Evolutionary conservation across 495 filamentous ascomycete genomes (phyloP).

Genomic region (Lichina pygmaea): DNA sequence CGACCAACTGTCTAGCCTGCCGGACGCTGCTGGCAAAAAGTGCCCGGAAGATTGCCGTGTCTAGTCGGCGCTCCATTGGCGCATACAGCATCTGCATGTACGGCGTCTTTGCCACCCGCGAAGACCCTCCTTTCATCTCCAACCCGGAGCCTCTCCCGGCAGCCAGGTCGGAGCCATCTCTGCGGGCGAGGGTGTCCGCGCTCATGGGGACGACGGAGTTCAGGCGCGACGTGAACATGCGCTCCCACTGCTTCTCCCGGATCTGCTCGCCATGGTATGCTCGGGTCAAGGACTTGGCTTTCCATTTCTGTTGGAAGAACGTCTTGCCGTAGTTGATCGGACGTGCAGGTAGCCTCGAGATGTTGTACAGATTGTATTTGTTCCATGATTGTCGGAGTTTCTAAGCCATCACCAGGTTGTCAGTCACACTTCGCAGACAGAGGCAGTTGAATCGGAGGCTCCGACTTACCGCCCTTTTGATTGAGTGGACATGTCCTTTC

Average conservation of each 20-base stretch:
- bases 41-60: constrained; percentile 74
- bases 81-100: constrained; percentile 87
- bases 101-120: constrained; percentile 24
- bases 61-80: constrained; percentile 68
- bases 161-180: constrained; percentile 59
- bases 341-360: constrained; percentile 20
- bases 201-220: constrained; percentile 69
- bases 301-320: constrained; percentile 97
- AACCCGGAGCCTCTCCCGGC: constrained; percentile 58
- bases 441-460: no score
- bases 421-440: no score
- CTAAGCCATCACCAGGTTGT: constrained; percentile 15
- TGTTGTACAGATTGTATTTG: constrained; percentile 88
- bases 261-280: constrained; percentile 89
- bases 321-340: constrained; percentile 17
- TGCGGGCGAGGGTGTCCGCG: constrained; percentile 37
- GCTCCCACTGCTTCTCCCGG: constrained; percentile 66
- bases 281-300: constrained; percentile 52
- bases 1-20: constrained; percentile 81
- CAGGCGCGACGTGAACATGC: constrained; percentile 61
- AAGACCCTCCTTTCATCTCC: constrained; percentile 5
- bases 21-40: constrained; percentile 85
- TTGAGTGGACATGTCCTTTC: no score
- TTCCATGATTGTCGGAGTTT: constrained; percentile 94
- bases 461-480: no score